These are phyloP conservation scores for Trichophyton equinum DNA, from an alignment of 2,329 filamentous ascomycete species.

Conservation along the genomic window DNA sequence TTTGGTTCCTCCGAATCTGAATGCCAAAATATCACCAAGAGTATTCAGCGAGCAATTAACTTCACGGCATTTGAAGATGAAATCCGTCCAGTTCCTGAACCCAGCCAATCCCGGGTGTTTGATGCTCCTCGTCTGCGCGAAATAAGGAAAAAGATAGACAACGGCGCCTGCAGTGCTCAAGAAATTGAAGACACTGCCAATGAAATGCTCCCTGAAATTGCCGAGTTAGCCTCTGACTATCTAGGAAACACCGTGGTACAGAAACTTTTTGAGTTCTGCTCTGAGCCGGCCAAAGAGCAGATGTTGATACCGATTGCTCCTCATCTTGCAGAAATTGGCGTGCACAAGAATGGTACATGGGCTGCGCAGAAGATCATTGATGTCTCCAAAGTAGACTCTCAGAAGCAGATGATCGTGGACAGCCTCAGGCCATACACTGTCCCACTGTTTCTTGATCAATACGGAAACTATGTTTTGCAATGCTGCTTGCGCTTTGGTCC, in stretches of 20 bases:
- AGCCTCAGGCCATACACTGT: conserved; percentile 75
- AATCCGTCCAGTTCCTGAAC: conserved; percentile 79
- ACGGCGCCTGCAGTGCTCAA: conserved; percentile 68
- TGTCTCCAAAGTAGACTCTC: conserved; percentile 69
- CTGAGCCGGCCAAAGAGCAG: conserved; percentile 74
- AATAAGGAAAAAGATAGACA: conserved; percentile 95
- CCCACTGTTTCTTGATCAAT: conserved; percentile 90
- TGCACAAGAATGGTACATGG: conserved; percentile 99
- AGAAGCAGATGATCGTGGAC: conserved; percentile 76
- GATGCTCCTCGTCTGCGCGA: conserved; percentile 91
- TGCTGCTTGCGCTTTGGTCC: conserved; percentile 85
- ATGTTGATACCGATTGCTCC: conserved; percentile 84
- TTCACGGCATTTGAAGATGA: conserved; percentile 64
- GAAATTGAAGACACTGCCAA: conserved; percentile 89
- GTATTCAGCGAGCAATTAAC: conserved; percentile 63
- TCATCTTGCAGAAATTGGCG: conserved; percentile 88
- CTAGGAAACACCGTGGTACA: conserved; percentile 98
- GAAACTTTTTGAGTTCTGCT: conserved; percentile 95
- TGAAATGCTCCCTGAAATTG: conserved; percentile 93
- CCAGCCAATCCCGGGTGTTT: conserved; percentile 75
- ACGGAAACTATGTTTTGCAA: conserved; percentile 96
- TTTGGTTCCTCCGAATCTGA: conserved; percentile 80
- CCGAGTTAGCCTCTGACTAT: conserved; percentile 89
- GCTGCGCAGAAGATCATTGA: conserved; percentile 99
- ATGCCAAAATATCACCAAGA: conserved; percentile 54